These are phyloP conservation scores for Cubamyces lactineus DNA, from an alignment of 768 basidiomycete species.

Conservation along the genomic window DNA sequence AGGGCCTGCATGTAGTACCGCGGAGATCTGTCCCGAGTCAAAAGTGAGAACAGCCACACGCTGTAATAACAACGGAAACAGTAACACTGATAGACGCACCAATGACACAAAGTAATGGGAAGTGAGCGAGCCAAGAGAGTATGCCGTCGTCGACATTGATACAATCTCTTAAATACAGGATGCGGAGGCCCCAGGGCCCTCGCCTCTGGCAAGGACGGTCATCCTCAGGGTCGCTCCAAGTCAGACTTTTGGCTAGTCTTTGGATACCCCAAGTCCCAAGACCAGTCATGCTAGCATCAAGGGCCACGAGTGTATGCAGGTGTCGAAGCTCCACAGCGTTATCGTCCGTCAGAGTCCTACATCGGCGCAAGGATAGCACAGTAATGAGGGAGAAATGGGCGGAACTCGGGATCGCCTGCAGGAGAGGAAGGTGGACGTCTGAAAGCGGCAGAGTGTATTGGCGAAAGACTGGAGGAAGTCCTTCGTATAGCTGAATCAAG, in stretches of 20 bases:
- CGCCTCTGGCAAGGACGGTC: conserved; percentile 16
- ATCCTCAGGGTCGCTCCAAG: conserved; percentile 39
- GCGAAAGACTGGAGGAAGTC: conserved; percentile 49
- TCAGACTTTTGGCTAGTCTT: conserved; percentile 53
- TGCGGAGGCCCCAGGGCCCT: conserved; percentile 62
- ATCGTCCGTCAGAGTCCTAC: conserved; percentile 59
- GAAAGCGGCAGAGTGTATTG: conserved; percentile 54
- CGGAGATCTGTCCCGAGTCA: conserved; percentile 33
- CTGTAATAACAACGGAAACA: neutral
- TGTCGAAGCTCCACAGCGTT: conserved; percentile 52
- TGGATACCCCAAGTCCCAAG: conserved; percentile 58
- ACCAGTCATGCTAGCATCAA: conserved; percentile 63
- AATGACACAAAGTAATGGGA: conserved; percentile 63
- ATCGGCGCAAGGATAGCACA: conserved; percentile 59
- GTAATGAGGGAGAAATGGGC: conserved; percentile 66
- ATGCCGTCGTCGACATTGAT: conserved; percentile 46
- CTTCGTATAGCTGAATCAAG: conserved; percentile 59
- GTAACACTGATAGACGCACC: conserved; percentile 47
- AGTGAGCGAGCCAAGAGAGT: conserved; percentile 45
- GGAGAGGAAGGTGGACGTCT: conserved; percentile 54
- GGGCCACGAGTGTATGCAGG: conserved; percentile 58
- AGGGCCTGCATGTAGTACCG: conserved; percentile 30
- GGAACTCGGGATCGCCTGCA: conserved; percentile 60
- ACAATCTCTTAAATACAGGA: conserved; percentile 62
- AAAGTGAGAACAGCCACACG: neutral